These are phyloP conservation scores for Aristolochia californica DNA, from an alignment of 164 flowering plant species.

Conservation along the genomic window DNA sequence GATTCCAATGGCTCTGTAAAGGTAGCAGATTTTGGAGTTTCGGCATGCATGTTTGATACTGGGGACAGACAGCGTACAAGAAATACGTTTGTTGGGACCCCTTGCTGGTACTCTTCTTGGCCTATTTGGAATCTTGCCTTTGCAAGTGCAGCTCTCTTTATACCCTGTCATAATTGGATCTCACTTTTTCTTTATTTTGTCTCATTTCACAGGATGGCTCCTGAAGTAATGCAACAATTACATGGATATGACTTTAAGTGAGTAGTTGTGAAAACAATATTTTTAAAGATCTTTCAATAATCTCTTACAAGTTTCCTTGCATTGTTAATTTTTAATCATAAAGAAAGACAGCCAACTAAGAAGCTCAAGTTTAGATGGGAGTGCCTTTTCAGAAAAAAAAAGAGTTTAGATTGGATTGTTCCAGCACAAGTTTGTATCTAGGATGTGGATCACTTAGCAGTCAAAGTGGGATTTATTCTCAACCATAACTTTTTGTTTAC, in stretches of 20 bases:
- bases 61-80: slow-evolving; percentile 90
- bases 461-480: neutral
- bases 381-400: too few species aligned
- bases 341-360: too few species aligned
- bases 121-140: neutral
- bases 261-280: slow-evolving; percentile 11
- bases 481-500: neutral
- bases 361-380: too few species aligned
- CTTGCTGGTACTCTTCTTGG: slow-evolving; percentile 62
- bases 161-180: neutral
- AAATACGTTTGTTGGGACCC: slow-evolving; percentile 97
- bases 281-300: too few species aligned
- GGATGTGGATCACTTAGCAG: too few species aligned
- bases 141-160: neutral
- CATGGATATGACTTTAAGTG: slow-evolving; percentile 98
- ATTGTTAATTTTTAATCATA: too few species aligned
- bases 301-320: too few species aligned
- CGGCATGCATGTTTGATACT: slow-evolving; percentile 92
- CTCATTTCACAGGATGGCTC: slow-evolving; percentile 78
- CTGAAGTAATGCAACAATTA: slow-evolving; percentile 96
- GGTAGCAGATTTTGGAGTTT: slow-evolving; percentile 93
- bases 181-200: slow-evolving; percentile 1
- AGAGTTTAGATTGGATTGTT: too few species aligned
- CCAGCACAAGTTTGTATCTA: too few species aligned
- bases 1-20: slow-evolving; percentile 74